phyloP scores from a whole-genome alignment of 2,329 filamentous ascomycete genomes.

The Venturia nashicola region DNA sequence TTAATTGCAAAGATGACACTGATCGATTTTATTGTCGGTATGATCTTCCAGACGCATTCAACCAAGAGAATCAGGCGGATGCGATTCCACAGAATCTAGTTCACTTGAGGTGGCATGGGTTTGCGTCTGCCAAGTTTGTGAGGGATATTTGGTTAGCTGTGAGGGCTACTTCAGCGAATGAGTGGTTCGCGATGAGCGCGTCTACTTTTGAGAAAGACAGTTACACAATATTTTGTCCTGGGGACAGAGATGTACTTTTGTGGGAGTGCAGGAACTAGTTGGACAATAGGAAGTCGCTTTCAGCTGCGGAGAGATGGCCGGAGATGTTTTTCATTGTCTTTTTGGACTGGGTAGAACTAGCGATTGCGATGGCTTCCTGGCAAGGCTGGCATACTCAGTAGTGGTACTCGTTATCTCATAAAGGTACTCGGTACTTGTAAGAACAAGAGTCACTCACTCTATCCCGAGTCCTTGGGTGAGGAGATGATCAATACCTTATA shows the following conservation, averaged over 20 bases:
- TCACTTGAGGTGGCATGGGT: conserved; percentile 30
- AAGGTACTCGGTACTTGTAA: too few relatives aligned
- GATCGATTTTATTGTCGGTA: conserved; percentile 63
- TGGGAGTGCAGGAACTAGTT: conserved; percentile 18
- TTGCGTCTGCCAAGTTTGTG: conserved; percentile 26
- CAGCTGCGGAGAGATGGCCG: too few relatives aligned
- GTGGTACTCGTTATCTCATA: too few relatives aligned
- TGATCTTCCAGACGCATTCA: conserved; percentile 36
- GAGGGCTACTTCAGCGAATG: conserved; percentile 12
- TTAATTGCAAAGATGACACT: conserved; percentile 44
- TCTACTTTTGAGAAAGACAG: conserved; percentile 18
- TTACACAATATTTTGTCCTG: conserved; percentile 18
- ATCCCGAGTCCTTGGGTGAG: background rate
- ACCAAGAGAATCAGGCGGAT: conserved; percentile 2
- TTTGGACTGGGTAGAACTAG: too few relatives aligned
- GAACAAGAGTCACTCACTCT: background rate
- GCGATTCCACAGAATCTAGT: conserved; percentile 17
- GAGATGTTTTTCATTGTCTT: too few relatives aligned
- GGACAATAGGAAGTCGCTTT: background rate
- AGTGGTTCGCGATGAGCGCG: conserved; percentile 21
- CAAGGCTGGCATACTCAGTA: background rate
- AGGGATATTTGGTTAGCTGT: conserved; percentile 17
- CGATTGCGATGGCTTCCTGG: too few relatives aligned
- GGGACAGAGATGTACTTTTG: conserved; percentile 14
- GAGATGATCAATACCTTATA: background rate